These are phyloP conservation scores for Trichosporon sp. DNA, from an alignment of 1,284 basidiomycete genomes.

Conservation along the genomic window DNA sequence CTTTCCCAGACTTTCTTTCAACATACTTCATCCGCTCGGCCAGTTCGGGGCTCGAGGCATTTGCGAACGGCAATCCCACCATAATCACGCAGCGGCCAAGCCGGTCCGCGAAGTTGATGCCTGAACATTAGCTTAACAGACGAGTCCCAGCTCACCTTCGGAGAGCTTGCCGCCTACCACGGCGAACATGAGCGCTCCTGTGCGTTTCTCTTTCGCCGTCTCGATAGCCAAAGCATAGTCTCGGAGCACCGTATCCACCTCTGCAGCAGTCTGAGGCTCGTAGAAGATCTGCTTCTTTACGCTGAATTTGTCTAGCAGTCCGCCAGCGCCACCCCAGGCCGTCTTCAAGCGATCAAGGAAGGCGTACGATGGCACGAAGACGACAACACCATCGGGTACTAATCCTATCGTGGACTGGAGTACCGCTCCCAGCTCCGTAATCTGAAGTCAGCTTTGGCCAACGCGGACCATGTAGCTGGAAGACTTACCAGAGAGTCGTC, in stretches of 20 bases:
- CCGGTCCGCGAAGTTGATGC: conserved; percentile 89
- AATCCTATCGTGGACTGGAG: conserved; percentile 71
- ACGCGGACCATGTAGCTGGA: neutral
- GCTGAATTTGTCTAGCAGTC: conserved; percentile 59
- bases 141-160: conserved; percentile 55
- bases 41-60: conserved; percentile 81
- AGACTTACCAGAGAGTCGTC: conserved; percentile 60
- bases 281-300: conserved; percentile 80
- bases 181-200: conserved; percentile 58
- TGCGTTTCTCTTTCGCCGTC: conserved; percentile 3
- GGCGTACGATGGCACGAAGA: conserved; percentile 89
- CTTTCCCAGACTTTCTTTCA: conserved; percentile 54
- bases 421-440: conserved; percentile 77
- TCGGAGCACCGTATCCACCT: conserved; percentile 70
- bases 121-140: conserved; percentile 15
- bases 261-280: conserved; percentile 71
- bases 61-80: conserved; percentile 89
- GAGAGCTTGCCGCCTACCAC: conserved; percentile 96
- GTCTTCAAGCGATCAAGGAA: conserved; percentile 66
- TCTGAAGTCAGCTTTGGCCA: conserved; percentile 49
- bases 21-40: conserved; percentile 87
- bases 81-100: conserved; percentile 84
- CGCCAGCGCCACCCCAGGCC: conserved; percentile 60
- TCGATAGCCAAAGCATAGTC: conserved; percentile 65
- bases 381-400: conserved; percentile 80